Base-by-base conservation (phyloP, 225 moss, liverwort and hornwort genomes). In the Neckera pumila region DNA sequence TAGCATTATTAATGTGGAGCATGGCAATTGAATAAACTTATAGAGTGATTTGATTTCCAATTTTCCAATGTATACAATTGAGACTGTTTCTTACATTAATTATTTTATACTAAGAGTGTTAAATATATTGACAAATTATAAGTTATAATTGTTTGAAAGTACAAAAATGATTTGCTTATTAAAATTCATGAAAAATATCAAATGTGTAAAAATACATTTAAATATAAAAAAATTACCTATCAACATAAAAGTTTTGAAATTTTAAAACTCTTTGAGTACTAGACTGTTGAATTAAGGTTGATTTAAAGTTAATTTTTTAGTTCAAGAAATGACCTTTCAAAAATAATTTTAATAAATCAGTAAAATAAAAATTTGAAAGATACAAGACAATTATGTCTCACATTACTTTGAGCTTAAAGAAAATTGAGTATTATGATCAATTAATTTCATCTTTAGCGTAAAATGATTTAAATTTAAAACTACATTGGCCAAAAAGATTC, bases 1-100 rank as follows among this genome's bases (percentile, higher is more conserved):
- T 12, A 13, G 12, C 12, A 22, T 38, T 69, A 2, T 22, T 23
- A 38, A 1, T n/a, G 12, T 21, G 0, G 0, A 20, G 1, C 2
- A 1, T 6, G 19, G 1, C 12, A 4, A n/a, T 67, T 67, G n/a
- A 67, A n/a, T 34, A 67, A n/a, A n/a, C 2, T n/a, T n/a, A 11
- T n/a, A 22, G 7, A n/a, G n/a, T 12, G 22, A 12, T 67, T n/a
- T 67, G n/a, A 0, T n/a, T 67, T 22, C 7, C 1, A n/a, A n/a
- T n/a, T n/a, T 21, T 67, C 4, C 2, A 11, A 67, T 2, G 1
- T 36, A 36, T 6, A 6, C 0, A 22, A 4, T 67, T 21, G 12
- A 38, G 1, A 38, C 38, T 38, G 2, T 2, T 22, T 38, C 12
- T 22, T 3, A 23, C 1, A 38, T 69, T 7, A n/a, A 38, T 12